Percentiles rank a stretch among this genome's conserved stretches.
Conservation (phyloP, 495 filamentous ascomycete genomes). For the Mycothermus thermophilus region DNA sequence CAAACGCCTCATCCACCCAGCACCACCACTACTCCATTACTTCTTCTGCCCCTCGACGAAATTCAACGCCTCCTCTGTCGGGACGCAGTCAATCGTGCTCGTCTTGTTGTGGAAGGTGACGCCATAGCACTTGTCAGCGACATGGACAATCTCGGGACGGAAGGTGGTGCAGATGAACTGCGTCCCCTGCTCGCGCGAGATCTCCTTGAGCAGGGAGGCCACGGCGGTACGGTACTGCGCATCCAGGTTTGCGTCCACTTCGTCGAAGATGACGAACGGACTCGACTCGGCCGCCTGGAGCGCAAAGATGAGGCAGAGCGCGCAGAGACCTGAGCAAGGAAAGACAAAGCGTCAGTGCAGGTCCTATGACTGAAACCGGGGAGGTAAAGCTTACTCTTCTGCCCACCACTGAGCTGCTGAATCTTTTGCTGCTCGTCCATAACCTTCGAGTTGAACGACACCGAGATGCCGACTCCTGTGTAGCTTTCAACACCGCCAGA, state of each 20-base stretch:
- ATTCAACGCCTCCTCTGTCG: slow-evolving; percentile 70
- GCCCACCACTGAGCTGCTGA: slow-evolving; percentile 89
- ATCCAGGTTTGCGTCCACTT: slow-evolving; percentile 97
- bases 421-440: slow-evolving; percentile 94
- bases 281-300: slow-evolving; percentile 96
- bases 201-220: slow-evolving; percentile 69
- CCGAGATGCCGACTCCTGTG: slow-evolving; percentile 92
- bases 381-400: slow-evolving; percentile 77
- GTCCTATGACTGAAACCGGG: no score
- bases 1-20: not conserved
- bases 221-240: slow-evolving; percentile 94
- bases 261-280: slow-evolving; percentile 97
- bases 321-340: slow-evolving; percentile 87
- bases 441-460: slow-evolving; percentile 95
- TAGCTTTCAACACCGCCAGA: slow-evolving; percentile 83
- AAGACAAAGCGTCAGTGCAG: no score
- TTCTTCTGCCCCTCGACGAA: slow-evolving; percentile 69
- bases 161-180: slow-evolving; percentile 91
- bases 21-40: slow-evolving; percentile 3
- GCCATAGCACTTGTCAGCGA: slow-evolving; percentile 96
- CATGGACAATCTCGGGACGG: slow-evolving; percentile 86
- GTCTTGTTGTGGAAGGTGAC: slow-evolving; percentile 91
- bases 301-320: slow-evolving; percentile 93
- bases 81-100: slow-evolving; percentile 78
- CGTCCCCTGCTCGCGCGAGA: slow-evolving; percentile 44